Conservation (phyloP, 805 yeast genomes). For the Myxozyma lipomycoides region DNA sequence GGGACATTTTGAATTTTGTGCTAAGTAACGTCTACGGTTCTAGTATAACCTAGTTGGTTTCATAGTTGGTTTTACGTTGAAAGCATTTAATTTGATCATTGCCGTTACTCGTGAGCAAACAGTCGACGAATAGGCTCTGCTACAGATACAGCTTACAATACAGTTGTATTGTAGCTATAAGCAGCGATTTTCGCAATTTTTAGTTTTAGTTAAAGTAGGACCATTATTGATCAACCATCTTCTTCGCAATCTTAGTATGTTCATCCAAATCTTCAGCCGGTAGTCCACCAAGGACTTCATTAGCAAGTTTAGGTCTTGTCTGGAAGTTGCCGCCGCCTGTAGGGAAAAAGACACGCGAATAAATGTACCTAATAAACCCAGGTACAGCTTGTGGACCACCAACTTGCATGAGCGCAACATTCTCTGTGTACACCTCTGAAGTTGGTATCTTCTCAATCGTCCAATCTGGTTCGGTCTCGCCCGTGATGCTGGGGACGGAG, state of each 20-base stretch:
- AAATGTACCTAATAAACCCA: slow-evolving; percentile 5
- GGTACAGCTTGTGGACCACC: not conserved
- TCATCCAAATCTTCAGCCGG: slow-evolving; percentile 15
- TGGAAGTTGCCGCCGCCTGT: slow-evolving; percentile 9
- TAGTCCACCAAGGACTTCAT: slow-evolving; percentile 8
- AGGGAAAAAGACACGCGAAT: slow-evolving; percentile 7
- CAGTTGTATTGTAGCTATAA: no score
- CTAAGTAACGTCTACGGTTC: no score
- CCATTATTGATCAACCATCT: slow-evolving; percentile 1
- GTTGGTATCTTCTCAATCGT: slow-evolving; percentile 1
- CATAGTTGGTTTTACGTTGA: no score
- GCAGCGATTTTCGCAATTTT: no score
- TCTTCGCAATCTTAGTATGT: slow-evolving; percentile 5
- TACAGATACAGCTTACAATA: no score
- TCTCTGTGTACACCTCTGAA: not conserved
- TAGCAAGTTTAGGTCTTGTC: slow-evolving; percentile 1
- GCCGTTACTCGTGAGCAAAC: no score
- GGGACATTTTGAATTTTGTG: no score
- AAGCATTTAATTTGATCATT: no score
- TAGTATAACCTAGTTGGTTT: no score
- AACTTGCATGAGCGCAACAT: not conserved
- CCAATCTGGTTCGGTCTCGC: slow-evolving; percentile 8
- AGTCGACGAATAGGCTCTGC: no score
- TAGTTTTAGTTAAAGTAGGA: no score
- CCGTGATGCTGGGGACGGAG: slow-evolving; percentile 1